A percentile compares a stretch with the other conserved stretches of the same genome.
Conservation (phyloP, 805 yeast genomes). For the Ogataea ganodermae region DNA sequence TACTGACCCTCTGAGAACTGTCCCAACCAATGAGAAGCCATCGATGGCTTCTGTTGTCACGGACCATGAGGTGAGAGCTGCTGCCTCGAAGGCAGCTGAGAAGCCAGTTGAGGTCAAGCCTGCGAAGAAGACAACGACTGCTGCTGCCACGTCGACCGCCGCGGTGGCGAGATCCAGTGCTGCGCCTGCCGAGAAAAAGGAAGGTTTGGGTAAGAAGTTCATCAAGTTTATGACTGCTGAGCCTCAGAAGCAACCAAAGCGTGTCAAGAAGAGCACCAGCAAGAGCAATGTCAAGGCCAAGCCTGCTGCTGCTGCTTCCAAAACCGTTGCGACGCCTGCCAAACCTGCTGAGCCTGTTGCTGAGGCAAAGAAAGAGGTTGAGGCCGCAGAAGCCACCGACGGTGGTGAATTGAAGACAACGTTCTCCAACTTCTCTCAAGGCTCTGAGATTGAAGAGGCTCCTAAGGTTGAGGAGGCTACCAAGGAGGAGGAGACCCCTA, state of each 20-base stretch:
- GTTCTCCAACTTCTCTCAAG: slow-evolving; percentile 49
- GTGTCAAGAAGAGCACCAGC: slow-evolving; percentile 16
- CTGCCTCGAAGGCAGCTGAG: slow-evolving; percentile 12
- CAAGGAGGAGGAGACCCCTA: background rate
- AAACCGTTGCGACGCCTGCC: slow-evolving; percentile 13
- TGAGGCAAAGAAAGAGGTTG: slow-evolving; percentile 6
- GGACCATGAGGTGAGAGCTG: slow-evolving; percentile 19
- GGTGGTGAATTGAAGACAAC: slow-evolving; percentile 30
- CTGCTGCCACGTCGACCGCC: slow-evolving; percentile 13
- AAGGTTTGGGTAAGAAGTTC: slow-evolving; percentile 25
- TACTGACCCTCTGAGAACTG: slow-evolving; percentile 33
- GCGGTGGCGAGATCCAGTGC: slow-evolving; percentile 10
- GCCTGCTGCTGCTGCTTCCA: slow-evolving; percentile 8
- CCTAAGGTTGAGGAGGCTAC: background rate
- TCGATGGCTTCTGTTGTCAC: slow-evolving; percentile 34
- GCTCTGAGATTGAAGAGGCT: slow-evolving; percentile 35
- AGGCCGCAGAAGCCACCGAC: slow-evolving; percentile 9
- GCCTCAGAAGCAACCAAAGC: slow-evolving; percentile 23
- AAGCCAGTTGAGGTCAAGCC: slow-evolving; percentile 2
- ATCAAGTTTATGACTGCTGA: slow-evolving; percentile 26
- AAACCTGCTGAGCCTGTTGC: slow-evolving; percentile 7
- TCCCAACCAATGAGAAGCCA: slow-evolving; percentile 43
- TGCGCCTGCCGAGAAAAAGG: slow-evolving; percentile 16
- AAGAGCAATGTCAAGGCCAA: slow-evolving; percentile 5
- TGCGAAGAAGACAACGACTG: slow-evolving; percentile 3